Base-by-base conservation (phyloP, 2,329 filamentous ascomycete genomes). In the Calonectria pseudoturangicola region DNA sequence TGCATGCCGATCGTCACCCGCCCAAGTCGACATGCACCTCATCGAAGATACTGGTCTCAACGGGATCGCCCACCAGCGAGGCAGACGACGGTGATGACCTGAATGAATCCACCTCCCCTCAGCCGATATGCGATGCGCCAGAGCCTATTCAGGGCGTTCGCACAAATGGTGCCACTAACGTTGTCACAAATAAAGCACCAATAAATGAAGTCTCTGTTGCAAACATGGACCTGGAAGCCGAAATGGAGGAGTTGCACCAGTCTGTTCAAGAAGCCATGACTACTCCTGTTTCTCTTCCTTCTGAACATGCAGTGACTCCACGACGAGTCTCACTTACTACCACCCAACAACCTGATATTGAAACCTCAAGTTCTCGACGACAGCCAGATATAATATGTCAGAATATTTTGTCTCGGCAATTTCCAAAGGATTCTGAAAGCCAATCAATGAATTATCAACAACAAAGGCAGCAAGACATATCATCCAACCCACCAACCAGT, bases 1-100 rank as follows among this genome's bases (percentile, higher is more conserved):
- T 75, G 1, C 73, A 75, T 47, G 68, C 73, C 3, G 39, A 72
- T 9, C 47, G 21, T 15, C 41, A 50, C 30, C 13, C 12, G 9
- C 3, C 21, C n/a, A 30, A 56, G 27, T 12, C 43, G 28, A 6
- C 27, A 2, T 30, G 48, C 18, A 10, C 27, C 27, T 51, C 48
- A 7, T 51, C 16, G 2, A 16, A 51, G 13, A 9, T 2, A 3
- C 13, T 5, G 3, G 48, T 13, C 3, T 30, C 48, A 9, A 30
- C 27, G 0, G 27, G 18, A 3, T 51, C 48, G 8, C 6, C 48
- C 15, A 4, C 8, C 15, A 30, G 48, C 7, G 48, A 51, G 6
- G 16, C 3, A 10, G 27, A 30, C 3, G 2, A 30, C 30, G 48
- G 15, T 9, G 48, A 51, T 30, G 5, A n/a, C 8, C 18, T n/a